phyloP scores from a whole-genome alignment of 2,329 filamentous ascomycete genomes.

The Alternaria postmessia region DNA sequence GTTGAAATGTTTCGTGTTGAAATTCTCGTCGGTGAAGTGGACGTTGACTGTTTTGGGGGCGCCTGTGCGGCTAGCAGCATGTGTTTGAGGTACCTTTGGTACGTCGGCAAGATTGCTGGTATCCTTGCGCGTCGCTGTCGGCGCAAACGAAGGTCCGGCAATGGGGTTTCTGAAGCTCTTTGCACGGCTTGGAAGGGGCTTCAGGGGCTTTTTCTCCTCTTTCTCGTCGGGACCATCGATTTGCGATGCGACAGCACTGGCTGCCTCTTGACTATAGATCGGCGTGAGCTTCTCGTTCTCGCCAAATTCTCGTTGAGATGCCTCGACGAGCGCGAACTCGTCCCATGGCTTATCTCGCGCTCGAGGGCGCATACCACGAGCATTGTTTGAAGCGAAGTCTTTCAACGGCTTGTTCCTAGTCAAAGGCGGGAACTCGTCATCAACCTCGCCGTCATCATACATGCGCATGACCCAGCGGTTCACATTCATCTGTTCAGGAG shows the following conservation, averaged over 20 bases:
- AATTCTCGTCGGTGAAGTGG: constrained; percentile 74
- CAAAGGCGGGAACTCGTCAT: constrained; percentile 83
- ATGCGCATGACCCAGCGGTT: constrained; percentile 85
- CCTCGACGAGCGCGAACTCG: constrained; percentile 81
- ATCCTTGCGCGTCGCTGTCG: constrained; percentile 57
- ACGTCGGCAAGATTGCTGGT: constrained; percentile 55
- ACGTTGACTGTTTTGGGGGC: constrained; percentile 75
- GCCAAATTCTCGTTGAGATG: constrained; percentile 70
- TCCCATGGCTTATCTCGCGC: constrained; percentile 81
- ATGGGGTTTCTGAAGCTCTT: constrained; percentile 60
- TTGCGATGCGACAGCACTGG: constrained; percentile 37
- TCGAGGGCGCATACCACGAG: constrained; percentile 68
- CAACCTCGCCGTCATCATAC: constrained; percentile 84
- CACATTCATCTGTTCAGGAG: constrained; percentile 73
- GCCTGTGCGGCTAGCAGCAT: constrained; percentile 66
- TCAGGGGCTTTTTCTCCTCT: constrained; percentile 31
- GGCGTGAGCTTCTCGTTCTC: constrained; percentile 75
- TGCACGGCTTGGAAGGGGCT: constrained; percentile 47
- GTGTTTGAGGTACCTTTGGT: constrained; percentile 53
- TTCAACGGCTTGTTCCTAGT: constrained; percentile 77
- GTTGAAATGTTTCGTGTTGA: constrained; percentile 74
- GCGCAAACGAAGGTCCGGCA: constrained; percentile 58
- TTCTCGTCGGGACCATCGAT: constrained; percentile 24
- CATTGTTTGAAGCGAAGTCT: constrained; percentile 81
- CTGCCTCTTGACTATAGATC: constrained; percentile 67